Evolutionary conservation across 2,329 filamentous ascomycete species (phyloP), one percentile per base, ranked within the genome.

Genomic region (Claviceps arundinis): DNA sequence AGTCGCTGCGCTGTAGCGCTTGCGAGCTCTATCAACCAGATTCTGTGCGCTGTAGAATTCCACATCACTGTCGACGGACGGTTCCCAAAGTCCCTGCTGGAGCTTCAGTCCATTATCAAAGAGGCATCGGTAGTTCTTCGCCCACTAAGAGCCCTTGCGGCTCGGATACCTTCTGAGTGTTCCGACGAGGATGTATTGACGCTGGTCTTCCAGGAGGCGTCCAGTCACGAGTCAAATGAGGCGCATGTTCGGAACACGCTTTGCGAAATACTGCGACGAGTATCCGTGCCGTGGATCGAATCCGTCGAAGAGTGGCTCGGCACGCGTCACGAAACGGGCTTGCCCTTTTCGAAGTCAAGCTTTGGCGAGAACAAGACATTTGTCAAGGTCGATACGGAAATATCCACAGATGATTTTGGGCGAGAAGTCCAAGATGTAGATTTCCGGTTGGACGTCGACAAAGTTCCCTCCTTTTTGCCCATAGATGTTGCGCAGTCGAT

Each of bases 271-370:
- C 65, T 93, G 16, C 71, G 73, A 45, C 72, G 77, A 41, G 80
- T 84, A 1, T 80, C 80, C 1, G 67, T 68, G 30, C 85, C 85
- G 0, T 89, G 84, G 78, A 69, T 86, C 8, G 75, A 81, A 50
- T 76, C 83, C 50, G 71, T 85, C 7, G 77, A 84, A 57, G 80
- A 83, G 60, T 93, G 87, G 87, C 80, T 90, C 54, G 88, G 88
- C 0, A 75, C 87, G 11, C 75, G 72, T 54, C 68, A 72, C 2
- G 81, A 85, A 57, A 69, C 74, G 38, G 77, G 78, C 1, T 67
- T 78, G 11, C 73, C 74, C 0, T 59, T 82, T 34, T 72, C 73
- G 5, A 81, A 74, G 60, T 62, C 71, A 50, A 62, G 62, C 38
- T 46, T 68, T 3, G 70, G 72, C 17, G 63, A 67, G 40, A 71